Conservation (phyloP, 768 basidiomycete species). For the Mrakia blollopis region DNA sequence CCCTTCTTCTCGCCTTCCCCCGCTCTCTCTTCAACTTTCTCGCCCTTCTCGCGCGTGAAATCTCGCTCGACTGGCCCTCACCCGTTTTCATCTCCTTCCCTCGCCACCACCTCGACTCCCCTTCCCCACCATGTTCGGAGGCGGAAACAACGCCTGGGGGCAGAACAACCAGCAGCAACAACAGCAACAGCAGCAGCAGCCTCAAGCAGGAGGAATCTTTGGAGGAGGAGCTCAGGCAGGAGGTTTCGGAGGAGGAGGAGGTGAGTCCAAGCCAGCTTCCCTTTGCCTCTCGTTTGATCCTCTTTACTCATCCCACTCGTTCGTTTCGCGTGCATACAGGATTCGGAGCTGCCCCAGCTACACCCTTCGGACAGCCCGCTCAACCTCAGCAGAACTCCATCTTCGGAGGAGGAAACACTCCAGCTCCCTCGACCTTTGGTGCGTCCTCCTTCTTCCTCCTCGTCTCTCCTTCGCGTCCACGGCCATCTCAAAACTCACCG, state of each 20-base stretch:
- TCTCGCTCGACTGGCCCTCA: too few relatives aligned
- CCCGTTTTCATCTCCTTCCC: constrained; percentile 8
- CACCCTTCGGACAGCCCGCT: constrained; percentile 25
- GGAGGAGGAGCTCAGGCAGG: constrained; percentile 4
- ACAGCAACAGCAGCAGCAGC: constrained; percentile 17
- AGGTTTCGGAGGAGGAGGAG: constrained; percentile 25
- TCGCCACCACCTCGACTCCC: constrained; percentile 4
- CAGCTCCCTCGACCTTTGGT: constrained; percentile 25
- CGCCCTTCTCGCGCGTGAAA: too few relatives aligned
- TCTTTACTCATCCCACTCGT: neutral
- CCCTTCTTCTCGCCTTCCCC: neutral
- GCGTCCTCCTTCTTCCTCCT: neutral
- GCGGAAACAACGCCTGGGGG: constrained; percentile 25
- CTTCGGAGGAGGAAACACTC: constrained; percentile 24
- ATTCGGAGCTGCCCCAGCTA: constrained; percentile 19
- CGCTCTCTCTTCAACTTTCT: neutral
- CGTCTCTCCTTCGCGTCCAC: neutral
- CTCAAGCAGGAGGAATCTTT: constrained; percentile 20
- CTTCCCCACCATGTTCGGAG: constrained; percentile 1
- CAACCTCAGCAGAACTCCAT: constrained; percentile 24
- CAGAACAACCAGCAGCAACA: constrained; percentile 33
- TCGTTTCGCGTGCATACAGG: neutral
- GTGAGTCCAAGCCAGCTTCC: neutral
- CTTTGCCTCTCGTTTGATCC: neutral
- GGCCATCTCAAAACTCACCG: neutral